A percentile compares a stretch with the other conserved stretches of the same genome.
Evolutionary conservation across 1,139 yeast genomes (phyloP).

Genomic region (Candida smagusa): DNA sequence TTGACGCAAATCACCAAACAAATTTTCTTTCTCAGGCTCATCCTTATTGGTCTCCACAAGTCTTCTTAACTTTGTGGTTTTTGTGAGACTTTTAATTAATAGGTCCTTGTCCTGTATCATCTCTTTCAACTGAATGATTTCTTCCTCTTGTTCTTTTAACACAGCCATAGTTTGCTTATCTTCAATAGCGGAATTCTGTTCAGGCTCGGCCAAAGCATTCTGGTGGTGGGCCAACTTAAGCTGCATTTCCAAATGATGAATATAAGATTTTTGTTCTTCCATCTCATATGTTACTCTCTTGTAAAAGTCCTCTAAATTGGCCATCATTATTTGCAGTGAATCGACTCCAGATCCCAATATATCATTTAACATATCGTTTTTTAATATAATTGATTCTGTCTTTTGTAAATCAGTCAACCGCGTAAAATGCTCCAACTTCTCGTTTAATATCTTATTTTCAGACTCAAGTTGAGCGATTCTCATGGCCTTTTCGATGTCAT

Average conservation of each 20-base stretch:
- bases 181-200: slow-evolving; percentile 5
- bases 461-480: slow-evolving; percentile 47
- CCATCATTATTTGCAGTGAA: slow-evolving; percentile 38
- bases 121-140: slow-evolving; percentile 62
- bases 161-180: slow-evolving; percentile 20
- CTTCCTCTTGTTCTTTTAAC: slow-evolving; percentile 65
- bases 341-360: slow-evolving; percentile 38
- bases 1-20: slow-evolving; percentile 16
- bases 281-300: slow-evolving; percentile 45
- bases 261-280: slow-evolving; percentile 64
- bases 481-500: slow-evolving; percentile 2
- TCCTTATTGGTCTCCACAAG: slow-evolving; percentile 34
- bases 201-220: slow-evolving; percentile 13
- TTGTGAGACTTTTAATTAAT: slow-evolving; percentile 69
- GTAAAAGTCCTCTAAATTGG: slow-evolving; percentile 47
- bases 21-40: slow-evolving; percentile 17
- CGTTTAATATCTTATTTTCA: slow-evolving; percentile 59
- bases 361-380: slow-evolving; percentile 54
- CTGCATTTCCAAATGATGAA: slow-evolving; percentile 58
- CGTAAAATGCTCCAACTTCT: slow-evolving; percentile 65
- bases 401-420: slow-evolving; percentile 58
- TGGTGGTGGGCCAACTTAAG: slow-evolving; percentile 33
- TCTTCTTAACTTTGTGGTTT: slow-evolving; percentile 52
- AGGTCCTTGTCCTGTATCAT: slow-evolving; percentile 68
- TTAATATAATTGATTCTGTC: slow-evolving; percentile 52